Conservation (phyloP, 2,329 filamentous ascomycete genomes). For the Fusarium sp. region DNA sequence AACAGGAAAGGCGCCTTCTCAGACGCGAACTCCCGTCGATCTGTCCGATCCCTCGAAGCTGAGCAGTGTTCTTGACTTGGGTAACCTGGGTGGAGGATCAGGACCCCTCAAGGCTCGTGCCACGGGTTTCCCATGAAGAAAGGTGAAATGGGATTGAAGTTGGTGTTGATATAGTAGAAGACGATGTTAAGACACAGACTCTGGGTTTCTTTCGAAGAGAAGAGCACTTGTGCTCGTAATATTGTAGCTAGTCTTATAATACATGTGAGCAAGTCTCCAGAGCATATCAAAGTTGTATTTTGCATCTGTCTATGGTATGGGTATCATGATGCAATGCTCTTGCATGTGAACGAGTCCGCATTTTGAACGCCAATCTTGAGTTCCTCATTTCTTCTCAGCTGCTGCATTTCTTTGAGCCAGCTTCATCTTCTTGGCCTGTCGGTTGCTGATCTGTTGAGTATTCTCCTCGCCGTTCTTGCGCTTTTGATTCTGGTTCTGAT, state of each 20-base stretch:
- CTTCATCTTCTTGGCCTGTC: constrained; percentile 68
- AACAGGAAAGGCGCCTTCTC: constrained; percentile 31
- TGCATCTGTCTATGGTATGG: constrained; percentile 41
- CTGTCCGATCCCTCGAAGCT: constrained; percentile 54
- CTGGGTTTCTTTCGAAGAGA: constrained; percentile 23
- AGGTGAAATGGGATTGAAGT: background rate
- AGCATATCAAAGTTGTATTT: constrained; percentile 13
- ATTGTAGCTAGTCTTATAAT: constrained; percentile 37
- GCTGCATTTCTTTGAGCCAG: constrained; percentile 56
- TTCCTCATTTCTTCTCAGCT: constrained; percentile 37
- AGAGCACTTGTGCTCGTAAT: constrained; percentile 28
- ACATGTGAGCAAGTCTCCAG: constrained; percentile 40
- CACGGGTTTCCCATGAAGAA: constrained; percentile 21
- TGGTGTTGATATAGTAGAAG: background rate
- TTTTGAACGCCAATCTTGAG: constrained; percentile 21
- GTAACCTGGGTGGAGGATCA: constrained; percentile 50
- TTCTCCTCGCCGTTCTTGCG: constrained; percentile 57
- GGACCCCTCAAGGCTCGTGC: constrained; percentile 32
- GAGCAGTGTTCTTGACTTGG: constrained; percentile 57
- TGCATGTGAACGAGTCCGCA: constrained; percentile 2
- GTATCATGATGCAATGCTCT: constrained; percentile 46
- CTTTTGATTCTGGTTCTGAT: constrained; percentile 51
- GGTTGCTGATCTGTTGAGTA: constrained; percentile 59
- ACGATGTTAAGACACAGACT: constrained; percentile 9
- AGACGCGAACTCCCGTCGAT: constrained; percentile 47